phyloP scores from a whole-genome alignment of 2,329 filamentous ascomycete species.

The Purpureocillium takamizusanense region DNA sequence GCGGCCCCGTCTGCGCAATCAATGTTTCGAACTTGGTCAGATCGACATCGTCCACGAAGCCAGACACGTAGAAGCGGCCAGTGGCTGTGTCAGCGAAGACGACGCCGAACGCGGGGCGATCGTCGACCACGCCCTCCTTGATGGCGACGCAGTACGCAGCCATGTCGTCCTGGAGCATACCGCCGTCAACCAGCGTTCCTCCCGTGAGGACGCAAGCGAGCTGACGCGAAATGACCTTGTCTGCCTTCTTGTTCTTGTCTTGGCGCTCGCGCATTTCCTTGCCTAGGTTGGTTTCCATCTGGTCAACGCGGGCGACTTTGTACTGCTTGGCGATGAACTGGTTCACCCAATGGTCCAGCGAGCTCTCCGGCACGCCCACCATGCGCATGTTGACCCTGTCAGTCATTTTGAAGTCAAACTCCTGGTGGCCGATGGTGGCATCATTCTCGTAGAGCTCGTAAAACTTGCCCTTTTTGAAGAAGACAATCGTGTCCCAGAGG shows the following conservation, averaged over 20 bases:
- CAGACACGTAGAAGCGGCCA: conserved; percentile 86
- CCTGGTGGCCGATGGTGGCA: conserved; percentile 88
- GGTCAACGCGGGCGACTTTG: conserved; percentile 94
- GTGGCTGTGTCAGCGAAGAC: conserved; percentile 94
- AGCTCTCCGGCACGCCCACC: conserved; percentile 95
- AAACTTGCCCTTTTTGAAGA: conserved; percentile 99
- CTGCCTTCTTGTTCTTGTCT: conserved; percentile 60
- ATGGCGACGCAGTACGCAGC: conserved; percentile 93
- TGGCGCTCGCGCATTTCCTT: conserved; percentile 98
- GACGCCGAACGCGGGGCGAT: conserved; percentile 76
- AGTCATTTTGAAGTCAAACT: conserved; percentile 96
- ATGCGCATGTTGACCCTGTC: conserved; percentile 99
- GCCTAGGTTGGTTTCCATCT: conserved; percentile 88
- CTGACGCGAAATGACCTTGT: conserved; percentile 90
- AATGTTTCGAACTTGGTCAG: conserved; percentile 97
- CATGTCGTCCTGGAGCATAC: conserved; percentile 98
- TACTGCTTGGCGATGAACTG: conserved; percentile 97
- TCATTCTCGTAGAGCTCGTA: conserved; percentile 98
- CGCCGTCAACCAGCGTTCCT: conserved; percentile 87
- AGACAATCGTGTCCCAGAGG: conserved; percentile 93
- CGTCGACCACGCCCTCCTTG: conserved; percentile 69
- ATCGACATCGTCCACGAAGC: conserved; percentile 86
- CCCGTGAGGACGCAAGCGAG: conserved; percentile 84
- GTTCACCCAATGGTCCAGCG: conserved; percentile 93
- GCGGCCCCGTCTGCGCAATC: conserved; percentile 81